Conservation (phyloP, 163 green algal species). For the Chlamydomonas reinhardtii region DNA sequence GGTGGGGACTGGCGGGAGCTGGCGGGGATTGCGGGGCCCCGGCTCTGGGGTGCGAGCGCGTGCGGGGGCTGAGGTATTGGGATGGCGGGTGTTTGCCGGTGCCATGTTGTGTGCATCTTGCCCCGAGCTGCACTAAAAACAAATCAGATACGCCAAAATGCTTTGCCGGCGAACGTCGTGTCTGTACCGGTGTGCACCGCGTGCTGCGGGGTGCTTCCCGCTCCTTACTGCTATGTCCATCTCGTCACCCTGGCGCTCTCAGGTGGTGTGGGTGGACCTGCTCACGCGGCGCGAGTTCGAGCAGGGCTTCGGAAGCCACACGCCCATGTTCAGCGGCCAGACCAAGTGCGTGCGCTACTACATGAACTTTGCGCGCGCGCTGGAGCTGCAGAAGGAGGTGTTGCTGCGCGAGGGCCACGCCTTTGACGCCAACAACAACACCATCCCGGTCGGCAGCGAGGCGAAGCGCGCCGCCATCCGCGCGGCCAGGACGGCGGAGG, state of each 20-base stretch:
- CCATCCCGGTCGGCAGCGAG: constrained; percentile 65
- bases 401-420: constrained; percentile 54
- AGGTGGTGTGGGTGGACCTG: constrained; percentile 96
- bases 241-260: background rate
- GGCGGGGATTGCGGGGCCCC: too few species aligned
- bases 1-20: too few species aligned
- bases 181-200: too few species aligned
- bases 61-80: too few species aligned
- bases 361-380: constrained; percentile 84
- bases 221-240: background rate
- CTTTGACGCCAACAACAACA: constrained; percentile 74
- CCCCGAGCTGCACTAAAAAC: too few species aligned
- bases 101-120: too few species aligned
- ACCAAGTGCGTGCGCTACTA: constrained; percentile 96
- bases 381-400: constrained; percentile 74
- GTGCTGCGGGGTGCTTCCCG: too few species aligned
- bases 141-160: too few species aligned
- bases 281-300: constrained; percentile 90
- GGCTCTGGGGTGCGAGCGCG: too few species aligned
- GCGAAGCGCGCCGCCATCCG: constrained; percentile 64
- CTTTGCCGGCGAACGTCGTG: too few species aligned
- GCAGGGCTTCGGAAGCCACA: constrained; percentile 92
- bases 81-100: too few species aligned
- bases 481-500: constrained; percentile 65
- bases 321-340: constrained; percentile 90